Evolutionary conservation across 768 basidiomycete genomes (phyloP), one percentile per base, ranked within the genome.

Genomic region (Hericium rajendrae): DNA sequence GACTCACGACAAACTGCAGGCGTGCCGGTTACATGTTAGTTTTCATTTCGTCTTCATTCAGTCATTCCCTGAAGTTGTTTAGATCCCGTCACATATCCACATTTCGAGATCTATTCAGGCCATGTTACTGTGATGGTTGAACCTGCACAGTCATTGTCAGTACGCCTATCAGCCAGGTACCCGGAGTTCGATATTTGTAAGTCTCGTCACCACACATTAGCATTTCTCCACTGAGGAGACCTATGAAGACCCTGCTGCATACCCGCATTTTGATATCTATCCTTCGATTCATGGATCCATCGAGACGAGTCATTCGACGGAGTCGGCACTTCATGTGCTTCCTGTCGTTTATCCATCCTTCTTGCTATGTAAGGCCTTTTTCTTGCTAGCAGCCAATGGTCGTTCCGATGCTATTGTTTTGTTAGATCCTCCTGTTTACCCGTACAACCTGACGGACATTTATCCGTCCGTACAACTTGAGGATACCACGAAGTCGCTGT

Each of bases 81-180:
- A 63, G 59, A 73, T 64, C 67, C 70, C 4, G 63, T 65, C 1
- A 60, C 69, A 1, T 79, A 78, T 66, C 77, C 72, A 6, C 55
- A 64, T 53, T 62, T 64, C 49, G 56, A 68, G 13, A 57, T 62
- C 5, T 58, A 46, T 56, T 48, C 57, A 16, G 50, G 38, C 32
- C 32, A 32, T 8, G 32, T 32, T 6, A 32, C 32, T 10, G 32
- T 32, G 32, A 32, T 32, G 32, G 9, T 32, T 32, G 32, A 32
- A 32, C 32, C 32, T 32, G 32, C 32, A 32, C 32, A 32, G 32
- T 32, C 32, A 6, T 32, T 32, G 32, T 6, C 32, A 32, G 32
- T 32, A 32, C 6, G 9, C 32, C 32, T 32, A 32, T 4, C 32
- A 9, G 32, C 8, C 32, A 32, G 6, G 6, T 32, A 32, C 32